Evolutionary conservation across 106 monocot species (phyloP), one percentile per base, ranked within the genome.

Genomic region (Dendrobium chrysotoxum): DNA sequence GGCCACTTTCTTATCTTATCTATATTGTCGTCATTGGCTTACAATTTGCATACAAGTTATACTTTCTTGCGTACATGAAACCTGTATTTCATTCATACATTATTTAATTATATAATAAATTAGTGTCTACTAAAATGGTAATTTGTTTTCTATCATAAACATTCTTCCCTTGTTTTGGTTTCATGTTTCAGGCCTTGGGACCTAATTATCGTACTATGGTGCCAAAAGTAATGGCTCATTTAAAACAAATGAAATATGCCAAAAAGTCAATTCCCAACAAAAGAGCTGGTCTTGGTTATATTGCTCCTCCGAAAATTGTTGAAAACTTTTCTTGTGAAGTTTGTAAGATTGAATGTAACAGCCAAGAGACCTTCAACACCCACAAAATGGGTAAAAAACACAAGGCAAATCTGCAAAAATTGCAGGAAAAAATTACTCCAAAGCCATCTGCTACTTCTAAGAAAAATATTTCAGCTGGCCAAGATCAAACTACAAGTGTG

Each of bases 311-410:
- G 21, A 74, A 40, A 74, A 5, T 21, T 21, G 74, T n/a, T 40
- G 21, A 74, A 40, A 40, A 41, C n/a, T 21, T 74, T 7, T 7
- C 13, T 53, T 87, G 84, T 53, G 84, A 88, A 9, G 76, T 88
- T 55, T 88, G 88, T 58, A 88, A 88, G 45, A 38, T 85, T 39
- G 21, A 53, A 16, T 88, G 85, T 50, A 85, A 85, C 76, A 79
- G 75, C 23, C 79, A 79, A 26, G 85, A 85, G 47, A 76, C 73
- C 40, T 30, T 82, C 47, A 80, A 77, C 72, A 82, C 44, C 38
- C 85, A 88, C 75, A 85, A 76, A 38, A 16, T 80, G 40, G 88
- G 88, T 21, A 85, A 71, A 31, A 88, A 85, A 45, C 88, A 85
- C 57, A 76, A 58, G 39, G 79, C 41, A 76, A 85, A 85, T 18